Percentiles rank a stretch among this genome's conserved stretches.
Evolutionary conservation across 495 filamentous ascomycete genomes (phyloP).

Genomic region (Talaromyces nanjingensis): DNA sequence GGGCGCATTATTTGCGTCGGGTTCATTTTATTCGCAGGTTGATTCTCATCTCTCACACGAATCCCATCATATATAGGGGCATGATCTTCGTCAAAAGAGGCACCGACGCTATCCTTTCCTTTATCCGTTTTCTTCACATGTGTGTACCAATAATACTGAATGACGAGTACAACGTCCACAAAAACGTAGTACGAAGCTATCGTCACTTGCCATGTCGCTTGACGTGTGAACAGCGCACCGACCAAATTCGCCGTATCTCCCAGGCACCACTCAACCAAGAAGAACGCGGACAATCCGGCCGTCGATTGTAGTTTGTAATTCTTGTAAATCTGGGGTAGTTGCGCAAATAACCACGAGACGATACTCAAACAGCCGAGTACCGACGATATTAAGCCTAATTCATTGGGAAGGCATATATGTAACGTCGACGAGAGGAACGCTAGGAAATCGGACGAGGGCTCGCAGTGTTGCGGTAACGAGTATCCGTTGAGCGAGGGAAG

Average conservation of each 20-base stretch:
- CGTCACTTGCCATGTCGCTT: conserved; percentile 65
- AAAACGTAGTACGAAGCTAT: conserved; percentile 62
- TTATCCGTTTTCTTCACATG: conserved; percentile 35
- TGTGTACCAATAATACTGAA: conserved; percentile 66
- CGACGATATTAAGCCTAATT: conserved; percentile 59
- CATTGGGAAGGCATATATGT: conserved; percentile 60
- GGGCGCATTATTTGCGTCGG: conserved; percentile 5
- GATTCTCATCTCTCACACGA: conserved; percentile 7
- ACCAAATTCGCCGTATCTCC: conserved; percentile 64
- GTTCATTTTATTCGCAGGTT: conserved; percentile 10
- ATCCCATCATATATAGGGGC: conserved; percentile 6
- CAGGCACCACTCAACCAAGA: conserved; percentile 62
- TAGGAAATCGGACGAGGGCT: conserved; percentile 54
- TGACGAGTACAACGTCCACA: conserved; percentile 56
- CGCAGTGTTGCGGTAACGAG: conserved; percentile 54
- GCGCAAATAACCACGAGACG: conserved; percentile 69
- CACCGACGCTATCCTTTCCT: conserved; percentile 14
- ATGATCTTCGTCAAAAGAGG: neutral
- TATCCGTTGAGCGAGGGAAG: neutral
- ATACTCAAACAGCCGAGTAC: conserved; percentile 60
- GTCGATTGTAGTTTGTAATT: conserved; percentile 61
- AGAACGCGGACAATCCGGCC: conserved; percentile 61
- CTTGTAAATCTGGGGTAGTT: conserved; percentile 68
- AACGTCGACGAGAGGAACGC: conserved; percentile 51
- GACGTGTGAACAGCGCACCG: conserved; percentile 57